Evolutionary conservation across 257 asterid species (phyloP).

Genomic region (Cinchona pubescens): DNA sequence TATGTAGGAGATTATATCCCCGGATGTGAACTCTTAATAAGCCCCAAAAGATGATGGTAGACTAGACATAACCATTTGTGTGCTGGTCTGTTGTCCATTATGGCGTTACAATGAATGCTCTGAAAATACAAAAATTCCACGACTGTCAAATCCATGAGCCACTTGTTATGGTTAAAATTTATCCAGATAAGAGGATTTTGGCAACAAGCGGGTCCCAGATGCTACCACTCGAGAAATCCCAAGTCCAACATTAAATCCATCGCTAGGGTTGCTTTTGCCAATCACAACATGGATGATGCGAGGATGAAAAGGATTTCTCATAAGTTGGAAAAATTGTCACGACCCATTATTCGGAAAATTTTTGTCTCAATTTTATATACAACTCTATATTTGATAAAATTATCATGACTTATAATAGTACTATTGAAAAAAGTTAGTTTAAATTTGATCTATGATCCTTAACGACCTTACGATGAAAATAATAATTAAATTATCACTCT

Average conservation of each 20-base stretch:
- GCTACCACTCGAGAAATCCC: not conserved
- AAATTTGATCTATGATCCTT: no score
- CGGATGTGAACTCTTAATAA: not conserved
- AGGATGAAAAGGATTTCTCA: not conserved
- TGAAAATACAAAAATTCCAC: not conserved
- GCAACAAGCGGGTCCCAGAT: slow-evolving; percentile 23
- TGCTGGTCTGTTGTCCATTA: no score
- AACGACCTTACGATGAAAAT: no score
- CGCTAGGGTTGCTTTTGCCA: not conserved
- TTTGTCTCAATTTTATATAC: no score
- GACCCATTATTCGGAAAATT: no score
- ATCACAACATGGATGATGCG: not conserved
- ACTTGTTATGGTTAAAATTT: slow-evolving; percentile 15
- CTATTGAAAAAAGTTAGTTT: no score
- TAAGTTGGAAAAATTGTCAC: not conserved
- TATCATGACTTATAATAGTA: no score
- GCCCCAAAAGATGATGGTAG: not conserved
- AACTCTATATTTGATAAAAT: no score
- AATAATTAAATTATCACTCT: no score
- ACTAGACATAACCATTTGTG: no score
- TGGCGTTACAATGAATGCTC: slow-evolving; percentile 9
- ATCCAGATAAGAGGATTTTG: slow-evolving; percentile 4
- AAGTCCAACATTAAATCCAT: not conserved
- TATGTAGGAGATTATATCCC: no score
- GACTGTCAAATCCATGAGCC: slow-evolving; percentile 13